A percentile compares a stretch with the other conserved stretches of the same genome.
Conservation (phyloP, 768 basidiomycete species). For the Rhodotorula taiwanensis region DNA sequence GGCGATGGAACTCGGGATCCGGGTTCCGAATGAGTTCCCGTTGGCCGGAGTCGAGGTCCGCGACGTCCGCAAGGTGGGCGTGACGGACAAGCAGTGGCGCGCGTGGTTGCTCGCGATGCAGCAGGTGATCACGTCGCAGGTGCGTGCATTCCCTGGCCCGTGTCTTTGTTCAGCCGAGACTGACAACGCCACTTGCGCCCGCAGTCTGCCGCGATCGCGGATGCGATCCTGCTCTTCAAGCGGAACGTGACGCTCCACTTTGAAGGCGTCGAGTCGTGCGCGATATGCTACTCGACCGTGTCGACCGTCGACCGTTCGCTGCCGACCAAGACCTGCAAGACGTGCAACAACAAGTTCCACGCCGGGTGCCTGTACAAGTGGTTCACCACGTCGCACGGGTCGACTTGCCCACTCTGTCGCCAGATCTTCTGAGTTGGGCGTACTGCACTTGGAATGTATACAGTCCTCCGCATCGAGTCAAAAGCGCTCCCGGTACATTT, state of each 20-base stretch:
- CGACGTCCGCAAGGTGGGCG: slow-evolving; percentile 75
- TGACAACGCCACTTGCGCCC: background rate
- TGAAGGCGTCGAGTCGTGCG: slow-evolving; percentile 90
- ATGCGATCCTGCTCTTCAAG: slow-evolving; percentile 82
- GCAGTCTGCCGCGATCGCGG: slow-evolving; percentile 82
- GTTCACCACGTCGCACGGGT: slow-evolving; percentile 24
- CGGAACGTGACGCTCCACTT: slow-evolving; percentile 89
- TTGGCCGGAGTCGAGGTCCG: slow-evolving; percentile 78
- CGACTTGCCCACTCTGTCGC: slow-evolving; percentile 34
- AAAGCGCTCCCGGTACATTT: too few relatives aligned
- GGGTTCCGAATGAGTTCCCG: slow-evolving; percentile 85
- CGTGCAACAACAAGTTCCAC: slow-evolving; percentile 40
- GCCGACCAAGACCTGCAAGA: slow-evolving; percentile 79
- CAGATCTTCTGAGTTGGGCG: slow-evolving; percentile 8
- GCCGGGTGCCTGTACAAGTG: slow-evolving; percentile 38
- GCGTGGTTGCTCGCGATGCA: slow-evolving; percentile 89
- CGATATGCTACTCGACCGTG: slow-evolving; percentile 77
- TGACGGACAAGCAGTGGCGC: slow-evolving; percentile 82
- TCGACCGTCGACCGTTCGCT: slow-evolving; percentile 69
- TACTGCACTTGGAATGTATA: too few relatives aligned
- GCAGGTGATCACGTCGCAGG: slow-evolving; percentile 80
- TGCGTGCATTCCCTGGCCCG: slow-evolving; percentile 45
- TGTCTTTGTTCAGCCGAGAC: background rate
- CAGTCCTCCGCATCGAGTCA: too few relatives aligned
- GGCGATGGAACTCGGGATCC: slow-evolving; percentile 75